phyloP scores from a whole-genome alignment of 2,329 filamentous ascomycete species.

The Tolypocladium tropicale region DNA sequence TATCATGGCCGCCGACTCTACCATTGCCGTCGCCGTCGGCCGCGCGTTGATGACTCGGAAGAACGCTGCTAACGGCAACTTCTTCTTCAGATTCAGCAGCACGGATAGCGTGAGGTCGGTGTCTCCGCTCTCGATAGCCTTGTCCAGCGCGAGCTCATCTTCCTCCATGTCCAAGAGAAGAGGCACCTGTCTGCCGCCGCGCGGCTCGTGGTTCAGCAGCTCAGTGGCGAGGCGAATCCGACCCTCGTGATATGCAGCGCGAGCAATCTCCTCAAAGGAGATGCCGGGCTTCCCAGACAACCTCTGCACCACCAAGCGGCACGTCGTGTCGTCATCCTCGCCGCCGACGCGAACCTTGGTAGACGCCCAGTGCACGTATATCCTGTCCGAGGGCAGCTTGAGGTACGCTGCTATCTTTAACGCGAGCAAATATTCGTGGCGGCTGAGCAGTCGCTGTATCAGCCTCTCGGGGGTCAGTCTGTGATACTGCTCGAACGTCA shows the following conservation, averaged over 20 bases:
- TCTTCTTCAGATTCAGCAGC: conserved; percentile 77
- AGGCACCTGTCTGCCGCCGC: conserved; percentile 92
- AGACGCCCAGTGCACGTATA: conserved; percentile 95
- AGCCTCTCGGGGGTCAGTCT: conserved; percentile 82
- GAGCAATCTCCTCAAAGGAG: conserved; percentile 89
- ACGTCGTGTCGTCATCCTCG: conserved; percentile 82
- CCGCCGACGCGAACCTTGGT: conserved; percentile 81
- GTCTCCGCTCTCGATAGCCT: conserved; percentile 91
- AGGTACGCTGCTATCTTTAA: conserved; percentile 82
- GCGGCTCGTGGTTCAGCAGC: conserved; percentile 84
- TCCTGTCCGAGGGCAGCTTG: conserved; percentile 73
- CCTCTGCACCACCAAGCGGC: conserved; percentile 74
- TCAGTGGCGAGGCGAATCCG: conserved; percentile 81
- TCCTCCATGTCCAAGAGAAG: conserved; percentile 91
- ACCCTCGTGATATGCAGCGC: conserved; percentile 89
- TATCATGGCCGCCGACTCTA: conserved; percentile 67
- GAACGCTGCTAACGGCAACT: conserved; percentile 81
- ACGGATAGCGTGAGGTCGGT: conserved; percentile 90
- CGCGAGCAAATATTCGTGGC: conserved; percentile 84
- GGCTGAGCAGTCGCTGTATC: conserved; percentile 75
- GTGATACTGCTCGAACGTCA: conserved; percentile 91
- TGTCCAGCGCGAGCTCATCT: conserved; percentile 88
- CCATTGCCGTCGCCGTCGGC: conserved; percentile 76
- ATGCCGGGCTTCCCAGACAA: conserved; percentile 83
- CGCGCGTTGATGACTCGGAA: conserved; percentile 84